Conservation (phyloP, 495 filamentous ascomycete genomes). For the Friedmanniomyces endolithicus region DNA sequence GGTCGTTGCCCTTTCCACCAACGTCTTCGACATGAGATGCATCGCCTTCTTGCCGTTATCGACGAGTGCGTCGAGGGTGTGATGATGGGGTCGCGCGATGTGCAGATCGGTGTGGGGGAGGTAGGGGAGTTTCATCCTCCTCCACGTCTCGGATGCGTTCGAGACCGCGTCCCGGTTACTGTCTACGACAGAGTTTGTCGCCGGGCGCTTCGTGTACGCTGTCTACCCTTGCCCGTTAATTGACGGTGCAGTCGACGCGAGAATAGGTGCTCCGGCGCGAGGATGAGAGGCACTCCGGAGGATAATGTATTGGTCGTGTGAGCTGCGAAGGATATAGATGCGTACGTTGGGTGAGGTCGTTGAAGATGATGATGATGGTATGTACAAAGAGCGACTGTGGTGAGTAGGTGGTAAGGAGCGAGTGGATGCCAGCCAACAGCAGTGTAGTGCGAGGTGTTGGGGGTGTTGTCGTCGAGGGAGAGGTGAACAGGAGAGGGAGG, state of each 20-base stretch:
- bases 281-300: background rate
- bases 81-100: background rate
- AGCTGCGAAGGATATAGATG: background rate
- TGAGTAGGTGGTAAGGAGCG: conserved; percentile 4
- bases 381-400: conserved; percentile 22
- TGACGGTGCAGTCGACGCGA: no score
- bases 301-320: background rate
- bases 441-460: background rate
- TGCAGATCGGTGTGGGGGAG: background rate
- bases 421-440: background rate
- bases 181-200: background rate
- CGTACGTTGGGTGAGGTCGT: background rate
- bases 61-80: background rate
- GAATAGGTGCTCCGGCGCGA: background rate
- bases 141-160: background rate
- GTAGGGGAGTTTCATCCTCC: conserved; percentile 12
- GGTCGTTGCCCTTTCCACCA: conserved; percentile 3
- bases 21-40: conserved; percentile 2
- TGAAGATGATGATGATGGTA: background rate
- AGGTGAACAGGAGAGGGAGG: background rate
- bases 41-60: conserved; percentile 7
- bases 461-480: background rate
- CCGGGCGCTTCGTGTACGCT: background rate
- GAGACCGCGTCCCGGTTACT: background rate
- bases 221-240: no score